These are phyloP conservation scores for Globisporangium nunn DNA, from an alignment of 352 stramenopile genomes.

Conservation along the genomic window DNA sequence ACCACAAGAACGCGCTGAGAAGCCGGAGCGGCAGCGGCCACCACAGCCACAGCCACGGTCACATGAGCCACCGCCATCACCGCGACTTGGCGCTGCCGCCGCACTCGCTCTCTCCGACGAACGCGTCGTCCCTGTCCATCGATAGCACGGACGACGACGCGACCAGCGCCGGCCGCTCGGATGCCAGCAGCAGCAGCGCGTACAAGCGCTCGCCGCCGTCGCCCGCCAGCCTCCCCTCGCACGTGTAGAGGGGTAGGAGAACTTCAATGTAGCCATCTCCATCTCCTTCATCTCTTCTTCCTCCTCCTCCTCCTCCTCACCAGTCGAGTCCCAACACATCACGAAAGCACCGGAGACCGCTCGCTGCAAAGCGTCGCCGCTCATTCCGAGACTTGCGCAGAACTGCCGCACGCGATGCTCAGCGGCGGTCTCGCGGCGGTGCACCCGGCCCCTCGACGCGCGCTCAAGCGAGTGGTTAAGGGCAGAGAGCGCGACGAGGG, in stretches of 20 bases:
- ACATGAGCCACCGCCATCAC: not conserved
- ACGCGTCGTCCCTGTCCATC: conserved; percentile 10
- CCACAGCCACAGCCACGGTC: not conserved
- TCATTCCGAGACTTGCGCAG: not conserved
- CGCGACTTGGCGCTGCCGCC: conserved; percentile 3
- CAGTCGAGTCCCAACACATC: not conserved
- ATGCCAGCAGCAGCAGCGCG: conserved; percentile 6
- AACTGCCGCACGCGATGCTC: not conserved
- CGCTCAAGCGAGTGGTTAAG: conserved; percentile 9
- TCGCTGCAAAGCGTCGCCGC: not conserved
- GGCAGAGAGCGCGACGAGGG: not conserved
- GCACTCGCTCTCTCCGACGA: conserved; percentile 10
- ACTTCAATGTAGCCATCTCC: not conserved
- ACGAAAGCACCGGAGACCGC: not conserved
- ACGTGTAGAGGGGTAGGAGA: conserved; percentile 19
- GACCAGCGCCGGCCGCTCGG: not conserved
- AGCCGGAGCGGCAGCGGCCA: conserved; percentile 7
- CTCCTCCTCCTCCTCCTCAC: too few species aligned
- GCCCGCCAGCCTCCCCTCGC: conserved; percentile 23
- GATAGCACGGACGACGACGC: not conserved
- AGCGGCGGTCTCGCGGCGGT: conserved; percentile 1
- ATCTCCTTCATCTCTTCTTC: too few species aligned
- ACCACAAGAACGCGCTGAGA: conserved; percentile 12
- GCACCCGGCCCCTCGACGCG: conserved; percentile 1
- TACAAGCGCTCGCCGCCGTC: conserved; percentile 58